Conservation (phyloP, 2,329 filamentous ascomycete genomes). For the Arthroderma uncinatum region DNA sequence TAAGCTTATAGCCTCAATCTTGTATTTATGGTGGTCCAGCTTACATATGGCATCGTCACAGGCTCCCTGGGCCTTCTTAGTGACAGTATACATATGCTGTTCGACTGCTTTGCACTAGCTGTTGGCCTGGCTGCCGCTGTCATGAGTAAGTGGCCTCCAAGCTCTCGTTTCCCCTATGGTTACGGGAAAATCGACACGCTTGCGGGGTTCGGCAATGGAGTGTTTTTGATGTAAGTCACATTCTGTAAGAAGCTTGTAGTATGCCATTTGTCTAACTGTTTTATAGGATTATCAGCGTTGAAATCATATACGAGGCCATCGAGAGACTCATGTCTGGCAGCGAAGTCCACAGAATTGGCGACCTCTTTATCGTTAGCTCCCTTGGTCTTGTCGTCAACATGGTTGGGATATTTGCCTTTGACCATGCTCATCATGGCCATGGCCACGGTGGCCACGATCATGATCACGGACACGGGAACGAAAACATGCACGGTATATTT, state of each 20-base stretch:
- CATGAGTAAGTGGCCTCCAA: conserved; percentile 93
- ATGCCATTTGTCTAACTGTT: neutral
- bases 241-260: neutral
- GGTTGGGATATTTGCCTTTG: conserved; percentile 79
- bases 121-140: conserved; percentile 87
- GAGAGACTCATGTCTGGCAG: conserved; percentile 76
- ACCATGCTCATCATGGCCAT: conserved; percentile 50
- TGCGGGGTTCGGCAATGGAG: conserved; percentile 90
- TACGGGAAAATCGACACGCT: conserved; percentile 95
- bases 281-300: conserved; percentile 75
- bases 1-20: conserved; percentile 63
- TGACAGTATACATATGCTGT: conserved; percentile 99
- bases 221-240: conserved; percentile 76
- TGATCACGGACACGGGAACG: conserved; percentile 59
- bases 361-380: conserved; percentile 79
- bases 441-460: conserved; percentile 25
- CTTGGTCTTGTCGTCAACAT: conserved; percentile 82
- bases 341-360: conserved; percentile 70
- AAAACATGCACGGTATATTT: conserved; percentile 98
- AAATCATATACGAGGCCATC: conserved; percentile 90
- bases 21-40: conserved; percentile 85
- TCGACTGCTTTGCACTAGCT: conserved; percentile 84
- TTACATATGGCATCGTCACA: conserved; percentile 85
- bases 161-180: conserved; percentile 79
- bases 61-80: conserved; percentile 91